Evolutionary conservation across 352 stramenopile species (phyloP), one percentile per base, ranked within the genome.

Genomic region (Saprolegnia parasitica): DNA sequence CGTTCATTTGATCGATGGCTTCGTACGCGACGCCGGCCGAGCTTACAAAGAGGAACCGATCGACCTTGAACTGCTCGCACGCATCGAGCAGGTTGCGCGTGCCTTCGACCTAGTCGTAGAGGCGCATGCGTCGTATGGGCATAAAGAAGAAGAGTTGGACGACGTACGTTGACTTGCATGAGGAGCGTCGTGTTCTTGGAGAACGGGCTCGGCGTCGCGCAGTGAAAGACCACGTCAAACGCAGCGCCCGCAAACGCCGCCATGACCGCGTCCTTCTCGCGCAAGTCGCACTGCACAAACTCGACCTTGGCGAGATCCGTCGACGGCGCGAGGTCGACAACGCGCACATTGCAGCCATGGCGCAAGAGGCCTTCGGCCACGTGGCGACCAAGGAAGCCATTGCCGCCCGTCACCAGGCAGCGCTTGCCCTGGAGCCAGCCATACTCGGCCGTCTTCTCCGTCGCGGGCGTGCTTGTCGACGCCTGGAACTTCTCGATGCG

Each of bases 41-140:
- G 67, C 65, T 78, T 2, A 68, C 64, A 37, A 76, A 80, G 5
- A 80, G 65, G 56, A 80, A 78, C 39, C n/a, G 40, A 26, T 75
- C 70, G 21, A 80, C 71, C 11, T 71, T 56, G 18, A 52, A 62
- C 18, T 54, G 57, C 29, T 42, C 42, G 26, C 74, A 77, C 4
- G 62, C 74, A 26, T 73, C 26, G 6, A 80, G 55, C 29, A 80
- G 40, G 62, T 76, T 67, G 24, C 56, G 54, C 11, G 75, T 80
- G 20, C 68, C 74, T 26, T 73, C 50, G n/a, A 72, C 54, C 52
- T 60, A 24, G 11, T 26, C n/a, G n/a, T n/a, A n/a, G n/a, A n/a
- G n/a, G 2, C 13, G 11, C 35, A 18, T 15, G 11, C 42, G 10
- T 2, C 42, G 1, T 8, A 2, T 4, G 29, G 29, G 29, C 29